A percentile compares a stretch with the other conserved stretches of the same genome.
phyloP scores from a whole-genome alignment of 148 eudicot species.

The Rhododendron ovatum region DNA sequence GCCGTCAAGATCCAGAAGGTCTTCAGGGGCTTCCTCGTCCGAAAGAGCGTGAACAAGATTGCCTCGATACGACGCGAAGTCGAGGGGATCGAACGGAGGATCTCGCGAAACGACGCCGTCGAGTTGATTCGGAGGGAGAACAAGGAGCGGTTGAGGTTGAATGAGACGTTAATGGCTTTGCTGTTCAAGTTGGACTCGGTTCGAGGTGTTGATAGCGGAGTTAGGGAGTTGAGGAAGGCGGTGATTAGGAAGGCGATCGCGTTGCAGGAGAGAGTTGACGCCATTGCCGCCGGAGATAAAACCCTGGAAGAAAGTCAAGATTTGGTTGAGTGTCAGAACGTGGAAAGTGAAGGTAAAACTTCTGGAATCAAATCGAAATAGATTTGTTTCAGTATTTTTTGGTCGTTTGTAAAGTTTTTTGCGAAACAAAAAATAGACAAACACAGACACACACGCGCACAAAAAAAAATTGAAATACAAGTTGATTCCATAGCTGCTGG shows the following conservation, averaged over 20 bases:
- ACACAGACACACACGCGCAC: too few relatives aligned
- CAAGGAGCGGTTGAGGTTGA: conserved; percentile 51
- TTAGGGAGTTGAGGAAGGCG: conserved; percentile 52
- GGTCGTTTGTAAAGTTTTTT: too few relatives aligned
- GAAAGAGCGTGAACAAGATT: conserved; percentile 52
- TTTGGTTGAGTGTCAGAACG: not conserved
- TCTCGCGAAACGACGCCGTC: conserved; percentile 22
- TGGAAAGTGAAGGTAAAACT: not conserved
- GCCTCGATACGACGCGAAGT: conserved; percentile 30
- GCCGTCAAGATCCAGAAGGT: conserved; percentile 58
- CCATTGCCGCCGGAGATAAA: conserved; percentile 16
- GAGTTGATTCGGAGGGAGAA: conserved; percentile 33
- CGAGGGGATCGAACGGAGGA: conserved; percentile 33
- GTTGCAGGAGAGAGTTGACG: conserved; percentile 58
- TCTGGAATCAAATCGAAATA: not conserved
- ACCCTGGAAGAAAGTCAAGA: not conserved
- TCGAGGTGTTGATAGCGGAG: conserved; percentile 35
- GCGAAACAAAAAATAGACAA: too few relatives aligned
- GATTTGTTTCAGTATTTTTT: too few relatives aligned
- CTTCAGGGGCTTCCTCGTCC: conserved; percentile 53
- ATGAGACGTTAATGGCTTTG: conserved; percentile 55
- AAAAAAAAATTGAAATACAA: too few relatives aligned
- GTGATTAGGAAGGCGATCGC: conserved; percentile 52
- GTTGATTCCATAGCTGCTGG: too few relatives aligned
- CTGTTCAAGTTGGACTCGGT: conserved; percentile 66